These are phyloP conservation scores for Trapa bicornis DNA, from an alignment of 345 rosid species.

Conservation along the genomic window DNA sequence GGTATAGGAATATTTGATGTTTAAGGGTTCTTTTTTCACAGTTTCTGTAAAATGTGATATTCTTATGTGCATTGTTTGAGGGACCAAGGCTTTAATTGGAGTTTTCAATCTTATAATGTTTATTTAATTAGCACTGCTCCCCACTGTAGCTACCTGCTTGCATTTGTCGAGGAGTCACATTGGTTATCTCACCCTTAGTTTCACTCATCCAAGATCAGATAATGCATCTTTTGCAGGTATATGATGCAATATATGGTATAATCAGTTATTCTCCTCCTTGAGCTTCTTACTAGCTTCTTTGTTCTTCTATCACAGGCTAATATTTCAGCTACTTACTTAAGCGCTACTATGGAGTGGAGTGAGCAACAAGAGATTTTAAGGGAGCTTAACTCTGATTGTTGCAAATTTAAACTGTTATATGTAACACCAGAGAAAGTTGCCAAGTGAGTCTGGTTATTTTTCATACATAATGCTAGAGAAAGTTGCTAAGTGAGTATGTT, in stretches of 20 bases:
- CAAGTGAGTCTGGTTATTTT: too few relatives aligned
- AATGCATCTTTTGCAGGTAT: conserved; percentile 93
- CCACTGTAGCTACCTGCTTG: conserved; percentile 81
- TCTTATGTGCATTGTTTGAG: background rate
- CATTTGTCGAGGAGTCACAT: conserved; percentile 71
- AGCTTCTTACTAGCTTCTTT: conserved; percentile 2
- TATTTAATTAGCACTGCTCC: background rate
- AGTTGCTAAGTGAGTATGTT: conserved; percentile 87
- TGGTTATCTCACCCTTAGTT: conserved; percentile 89
- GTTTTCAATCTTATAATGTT: background rate
- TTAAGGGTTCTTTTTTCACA: background rate
- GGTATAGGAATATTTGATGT: conserved; percentile 22
- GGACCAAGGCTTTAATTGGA: background rate
- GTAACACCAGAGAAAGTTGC: conserved; percentile 77
- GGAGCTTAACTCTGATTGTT: conserved; percentile 69
- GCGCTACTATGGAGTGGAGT: conserved; percentile 90
- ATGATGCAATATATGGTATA: conserved; percentile 7
- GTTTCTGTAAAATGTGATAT: background rate
- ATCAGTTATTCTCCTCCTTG: conserved; percentile 1
- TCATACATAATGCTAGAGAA: too few relatives aligned
- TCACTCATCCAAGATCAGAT: conserved; percentile 99
- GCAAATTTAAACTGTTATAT: conserved; percentile 75
- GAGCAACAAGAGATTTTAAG: conserved; percentile 88
- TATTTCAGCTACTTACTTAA: conserved; percentile 81
- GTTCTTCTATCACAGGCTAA: conserved; percentile 45